A percentile compares a stretch with the other conserved stretches of the same genome.
Conservation (phyloP, 352 stramenopile genomes). For the Pythium brassicae region DNA sequence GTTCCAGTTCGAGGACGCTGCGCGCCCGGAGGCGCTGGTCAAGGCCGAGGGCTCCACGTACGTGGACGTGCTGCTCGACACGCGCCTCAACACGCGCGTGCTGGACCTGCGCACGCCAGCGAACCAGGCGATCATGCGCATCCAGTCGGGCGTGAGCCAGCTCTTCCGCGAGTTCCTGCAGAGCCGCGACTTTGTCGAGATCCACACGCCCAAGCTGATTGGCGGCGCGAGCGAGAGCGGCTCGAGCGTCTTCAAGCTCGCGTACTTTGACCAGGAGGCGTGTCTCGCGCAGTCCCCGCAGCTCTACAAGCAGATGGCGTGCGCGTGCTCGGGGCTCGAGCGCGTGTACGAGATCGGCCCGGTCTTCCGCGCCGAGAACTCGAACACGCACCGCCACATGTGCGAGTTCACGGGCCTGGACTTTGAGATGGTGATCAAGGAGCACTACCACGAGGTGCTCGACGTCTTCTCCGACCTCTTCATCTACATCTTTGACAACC, state of each 20-base stretch:
- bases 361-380: constrained; percentile 99
- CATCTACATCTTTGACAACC: constrained; percentile 99
- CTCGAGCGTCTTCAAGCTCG: constrained; percentile 97
- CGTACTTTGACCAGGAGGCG: constrained; percentile 98
- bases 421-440: constrained; percentile 99
- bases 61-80: constrained; percentile 87
- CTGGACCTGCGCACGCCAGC: constrained; percentile 98
- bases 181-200: constrained; percentile 96
- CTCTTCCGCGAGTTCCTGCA: constrained; percentile 98
- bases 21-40: constrained; percentile 81
- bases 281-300: constrained; percentile 97
- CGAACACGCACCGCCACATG: constrained; percentile 98
- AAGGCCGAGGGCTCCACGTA: constrained; percentile 82
- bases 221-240: constrained; percentile 96
- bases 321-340: constrained; percentile 97
- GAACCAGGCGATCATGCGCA: constrained; percentile 98
- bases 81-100: constrained; percentile 93
- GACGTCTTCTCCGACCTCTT: constrained; percentile 99
- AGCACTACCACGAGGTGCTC: constrained; percentile 99
- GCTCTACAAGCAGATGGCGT: constrained; percentile 99
- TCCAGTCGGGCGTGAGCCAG: constrained; percentile 95
- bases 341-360: constrained; percentile 98
- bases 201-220: constrained; percentile 99
- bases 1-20: constrained; percentile 95
- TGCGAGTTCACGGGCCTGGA: constrained; percentile 99